Base-by-base conservation (phyloP, 306 rosid species). In the Gillenia trifoliata region DNA sequence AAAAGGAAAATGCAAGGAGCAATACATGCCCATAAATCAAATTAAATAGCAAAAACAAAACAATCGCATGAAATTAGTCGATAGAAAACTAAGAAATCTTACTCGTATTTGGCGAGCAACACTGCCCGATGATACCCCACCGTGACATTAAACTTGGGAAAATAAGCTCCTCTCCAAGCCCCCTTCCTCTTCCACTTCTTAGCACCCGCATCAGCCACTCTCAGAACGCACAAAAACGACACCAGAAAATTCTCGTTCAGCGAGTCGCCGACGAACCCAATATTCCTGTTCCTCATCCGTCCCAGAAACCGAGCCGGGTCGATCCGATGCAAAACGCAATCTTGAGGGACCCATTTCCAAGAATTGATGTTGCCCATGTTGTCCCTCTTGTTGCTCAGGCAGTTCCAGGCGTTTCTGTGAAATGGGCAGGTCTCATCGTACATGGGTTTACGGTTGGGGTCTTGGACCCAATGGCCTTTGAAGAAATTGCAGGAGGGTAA, bases 371-470 rank as follows among this genome's bases (percentile, higher is more conserved):
- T 23, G 73, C 52, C 89, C 79, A 91, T 80, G 74, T 88, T 87
- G 10, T 80, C 85, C 67, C 98, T 82, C 82, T 88, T 79, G 86
- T 88, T 93, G 80, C 91, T 85, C 71, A 91, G 68, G 81, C 98
- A 93, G 63, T 93, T 91, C 97, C 97, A 93, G 11, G 98, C 86
- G 81, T 88, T 93, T 31, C 98, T 82, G 77, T 93, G 98, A 78
- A 93, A 93, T 8, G 96, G 90, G 77, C 96, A 91, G 3, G 88
- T 84, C 20, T 85, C 86, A 41, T 93, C 96, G 83, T 93, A 91
- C 64, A 83, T 78, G 72, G 96, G 97, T 75, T 3, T 29, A 55
- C 49, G 89, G 70, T 66, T 71, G n/a, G 91, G 91, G 80, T 93
- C 96, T 8, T 70, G 66, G 65, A 72, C 84, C 97, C 97, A 91